Percentiles rank a stretch among this genome's conserved stretches.
Conservation (phyloP, 192 early-diverging fungal genomes). For the Umbelopsis sp. region DNA sequence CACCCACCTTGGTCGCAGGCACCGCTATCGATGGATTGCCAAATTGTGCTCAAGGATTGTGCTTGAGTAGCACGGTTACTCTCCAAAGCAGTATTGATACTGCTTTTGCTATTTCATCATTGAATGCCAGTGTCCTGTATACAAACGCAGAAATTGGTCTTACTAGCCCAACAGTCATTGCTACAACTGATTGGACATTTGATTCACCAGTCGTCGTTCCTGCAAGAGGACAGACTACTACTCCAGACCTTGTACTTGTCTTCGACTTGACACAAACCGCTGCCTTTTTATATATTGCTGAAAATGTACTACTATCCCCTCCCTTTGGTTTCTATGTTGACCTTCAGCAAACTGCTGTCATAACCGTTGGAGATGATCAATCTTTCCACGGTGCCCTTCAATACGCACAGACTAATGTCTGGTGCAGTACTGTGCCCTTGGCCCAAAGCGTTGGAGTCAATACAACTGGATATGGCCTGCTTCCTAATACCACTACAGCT, state of each 20-base stretch:
- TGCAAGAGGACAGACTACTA: too few relatives aligned
- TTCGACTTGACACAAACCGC: too few relatives aligned
- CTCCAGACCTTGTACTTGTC: too few relatives aligned
- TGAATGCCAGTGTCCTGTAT: neutral
- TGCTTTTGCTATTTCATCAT: neutral
- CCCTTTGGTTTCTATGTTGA: neutral
- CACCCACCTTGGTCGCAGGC: neutral
- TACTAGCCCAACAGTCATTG: neutral
- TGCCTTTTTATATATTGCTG: too few relatives aligned
- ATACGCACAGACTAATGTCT: neutral
- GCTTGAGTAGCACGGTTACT: neutral
- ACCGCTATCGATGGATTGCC: neutral
- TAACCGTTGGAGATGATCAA: conserved; percentile 19
- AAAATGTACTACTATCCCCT: too few relatives aligned
- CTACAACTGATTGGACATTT: neutral
- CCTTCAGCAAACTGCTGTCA: conserved; percentile 21
- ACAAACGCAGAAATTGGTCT: neutral
- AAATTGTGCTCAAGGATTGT: neutral
- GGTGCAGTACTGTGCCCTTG: neutral
- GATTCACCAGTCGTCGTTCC: too few relatives aligned
- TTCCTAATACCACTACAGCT: neutral
- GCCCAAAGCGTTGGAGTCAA: too few relatives aligned
- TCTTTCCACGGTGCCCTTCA: neutral
- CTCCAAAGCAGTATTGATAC: conserved; percentile 1
- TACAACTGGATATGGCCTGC: neutral